Evolutionary conservation across 1,139 yeast genomes (phyloP).

Genomic region (Yamadazyma aaseri): DNA sequence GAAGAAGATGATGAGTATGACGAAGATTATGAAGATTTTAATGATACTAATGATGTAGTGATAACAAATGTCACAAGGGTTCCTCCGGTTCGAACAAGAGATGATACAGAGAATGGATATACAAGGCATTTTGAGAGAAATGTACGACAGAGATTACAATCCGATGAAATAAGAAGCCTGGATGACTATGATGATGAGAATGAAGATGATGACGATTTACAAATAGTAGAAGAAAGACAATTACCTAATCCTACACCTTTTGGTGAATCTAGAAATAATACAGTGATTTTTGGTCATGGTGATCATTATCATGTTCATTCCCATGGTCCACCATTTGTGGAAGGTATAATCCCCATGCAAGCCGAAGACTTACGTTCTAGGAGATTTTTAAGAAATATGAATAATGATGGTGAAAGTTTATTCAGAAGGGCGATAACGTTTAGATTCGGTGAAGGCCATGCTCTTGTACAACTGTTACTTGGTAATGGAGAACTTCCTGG

Average conservation of each 20-base stretch:
- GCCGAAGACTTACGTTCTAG: neutral
- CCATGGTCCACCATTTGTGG: neutral
- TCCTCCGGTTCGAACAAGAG: neutral
- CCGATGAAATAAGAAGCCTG: neutral
- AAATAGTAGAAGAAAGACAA: constrained; percentile 21
- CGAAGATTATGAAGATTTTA: constrained; percentile 1
- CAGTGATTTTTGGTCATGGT: neutral
- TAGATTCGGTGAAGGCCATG: neutral
- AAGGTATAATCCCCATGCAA: neutral
- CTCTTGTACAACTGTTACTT: neutral
- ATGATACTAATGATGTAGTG: constrained; percentile 10
- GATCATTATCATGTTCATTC: constrained; percentile 2
- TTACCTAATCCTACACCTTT: neutral
- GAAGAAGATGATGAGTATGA: constrained; percentile 7
- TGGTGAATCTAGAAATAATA: neutral
- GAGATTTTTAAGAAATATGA: neutral
- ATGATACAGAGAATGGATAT: neutral
- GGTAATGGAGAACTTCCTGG: neutral
- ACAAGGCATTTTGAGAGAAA: constrained; percentile 1
- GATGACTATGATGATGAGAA: neutral
- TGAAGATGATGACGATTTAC: constrained; percentile 23
- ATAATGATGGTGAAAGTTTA: neutral
- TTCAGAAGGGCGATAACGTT: constrained; percentile 2
- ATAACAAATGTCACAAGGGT: constrained; percentile 8
- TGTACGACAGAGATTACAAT: constrained; percentile 3